Percentiles rank a stretch among this genome's conserved stretches.
Conservation (phyloP, 148 eudicot genomes). For the Hydrangea macrophylla region DNA sequence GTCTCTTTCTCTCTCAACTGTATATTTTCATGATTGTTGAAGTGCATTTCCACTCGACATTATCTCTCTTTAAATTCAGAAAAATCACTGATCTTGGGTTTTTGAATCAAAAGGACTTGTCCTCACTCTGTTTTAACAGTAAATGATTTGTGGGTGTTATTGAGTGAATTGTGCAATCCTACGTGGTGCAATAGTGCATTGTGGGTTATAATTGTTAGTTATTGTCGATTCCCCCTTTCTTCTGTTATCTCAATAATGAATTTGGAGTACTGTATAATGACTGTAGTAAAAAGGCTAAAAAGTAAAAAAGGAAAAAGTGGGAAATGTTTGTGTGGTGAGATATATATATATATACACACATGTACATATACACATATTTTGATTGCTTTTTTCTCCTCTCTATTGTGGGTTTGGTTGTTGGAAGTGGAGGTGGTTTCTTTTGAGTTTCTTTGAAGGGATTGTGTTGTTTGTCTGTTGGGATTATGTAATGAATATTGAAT, state of each 20-base stretch:
- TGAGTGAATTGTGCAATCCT: not conserved
- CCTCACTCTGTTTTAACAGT: not conserved
- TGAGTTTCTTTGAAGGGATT: conserved; percentile 79
- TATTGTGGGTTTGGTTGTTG: conserved; percentile 61
- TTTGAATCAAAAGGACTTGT: not conserved
- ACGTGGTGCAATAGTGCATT: not conserved
- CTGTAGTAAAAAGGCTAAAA: conserved; percentile 39
- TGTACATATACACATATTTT: conserved; percentile 16
- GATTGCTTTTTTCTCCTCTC: conserved; percentile 20
- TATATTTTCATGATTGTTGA: too few species aligned
- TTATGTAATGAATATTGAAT: conserved; percentile 23
- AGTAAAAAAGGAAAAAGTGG: conserved; percentile 31
- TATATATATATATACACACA: too few species aligned
- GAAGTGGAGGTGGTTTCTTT: conserved; percentile 66
- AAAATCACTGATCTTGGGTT: not conserved
- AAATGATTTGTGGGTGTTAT: not conserved
- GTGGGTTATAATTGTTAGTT: conserved; percentile 1
- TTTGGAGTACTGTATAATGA: not conserved
- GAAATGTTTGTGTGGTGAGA: conserved; percentile 26
- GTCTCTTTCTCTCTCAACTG: too few species aligned
- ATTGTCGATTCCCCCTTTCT: not conserved
- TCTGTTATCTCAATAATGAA: conserved; percentile 13
- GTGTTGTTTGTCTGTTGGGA: conserved; percentile 29
- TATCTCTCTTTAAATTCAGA: not conserved
- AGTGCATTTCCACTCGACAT: not conserved